phyloP scores from a whole-genome alignment of 768 basidiomycete genomes.

The Psilocybe cubensis region DNA sequence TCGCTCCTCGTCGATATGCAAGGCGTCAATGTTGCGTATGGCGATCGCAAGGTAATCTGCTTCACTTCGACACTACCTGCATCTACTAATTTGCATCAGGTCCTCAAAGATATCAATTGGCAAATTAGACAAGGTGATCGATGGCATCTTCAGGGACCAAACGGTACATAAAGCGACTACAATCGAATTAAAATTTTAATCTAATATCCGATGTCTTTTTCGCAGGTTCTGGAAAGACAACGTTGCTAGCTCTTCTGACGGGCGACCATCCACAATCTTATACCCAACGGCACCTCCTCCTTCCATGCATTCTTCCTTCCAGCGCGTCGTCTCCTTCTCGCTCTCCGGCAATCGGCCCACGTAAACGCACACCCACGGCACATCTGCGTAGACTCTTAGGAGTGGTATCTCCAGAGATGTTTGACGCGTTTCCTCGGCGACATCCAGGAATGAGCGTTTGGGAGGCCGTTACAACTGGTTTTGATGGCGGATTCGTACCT shows the following conservation, averaged over 20 bases:
- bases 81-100: constrained; percentile 41
- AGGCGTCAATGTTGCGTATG: constrained; percentile 74
- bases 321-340: constrained; percentile 21
- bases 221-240: constrained; percentile 96
- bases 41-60: constrained; percentile 53
- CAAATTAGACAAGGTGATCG: constrained; percentile 78
- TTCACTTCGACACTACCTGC: not conserved
- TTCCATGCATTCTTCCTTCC: constrained; percentile 35
- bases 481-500: constrained; percentile 81
- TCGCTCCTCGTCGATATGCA: constrained; percentile 59
- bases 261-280: constrained; percentile 97
- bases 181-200: not conserved
- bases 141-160: constrained; percentile 90
- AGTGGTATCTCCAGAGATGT: constrained; percentile 86
- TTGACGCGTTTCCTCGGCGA: constrained; percentile 86
- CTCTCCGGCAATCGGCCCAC: constrained; percentile 54
- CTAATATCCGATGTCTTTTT: not conserved
- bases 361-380: constrained; percentile 69
- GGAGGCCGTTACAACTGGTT: constrained; percentile 88
- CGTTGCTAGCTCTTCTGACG: constrained; percentile 85
- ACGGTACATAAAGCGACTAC: constrained; percentile 53
- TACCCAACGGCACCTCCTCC: constrained; percentile 55
- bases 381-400: constrained; percentile 71
- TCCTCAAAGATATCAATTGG: constrained; percentile 83
- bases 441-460: constrained; percentile 63